A percentile compares a stretch with the other conserved stretches of the same genome.
These are phyloP conservation scores for Populus ilicifolia DNA, from an alignment of 345 rosid genomes.

Conservation along the genomic window DNA sequence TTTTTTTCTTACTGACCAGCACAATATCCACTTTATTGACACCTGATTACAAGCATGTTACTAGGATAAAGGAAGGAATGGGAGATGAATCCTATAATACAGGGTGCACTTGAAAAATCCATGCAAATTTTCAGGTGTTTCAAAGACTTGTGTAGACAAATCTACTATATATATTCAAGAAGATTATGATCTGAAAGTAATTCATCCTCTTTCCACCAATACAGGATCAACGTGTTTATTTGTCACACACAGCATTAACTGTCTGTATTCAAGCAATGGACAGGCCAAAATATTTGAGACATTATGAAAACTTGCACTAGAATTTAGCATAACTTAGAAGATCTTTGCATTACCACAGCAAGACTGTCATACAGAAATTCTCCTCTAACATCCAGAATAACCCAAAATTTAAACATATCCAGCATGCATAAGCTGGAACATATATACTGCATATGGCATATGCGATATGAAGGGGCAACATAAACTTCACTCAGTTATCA, in stretches of 20 bases:
- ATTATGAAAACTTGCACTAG: not conserved
- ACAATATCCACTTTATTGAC: no score
- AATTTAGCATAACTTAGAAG: no score
- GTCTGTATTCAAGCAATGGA: not conserved
- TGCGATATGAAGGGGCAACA: not conserved
- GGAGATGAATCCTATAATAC: not conserved
- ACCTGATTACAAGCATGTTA: not conserved
- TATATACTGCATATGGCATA: not conserved
- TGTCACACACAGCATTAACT: not conserved
- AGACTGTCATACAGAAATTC: not conserved
- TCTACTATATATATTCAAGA: not conserved
- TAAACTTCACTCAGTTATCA: not conserved
- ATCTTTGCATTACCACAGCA: not conserved
- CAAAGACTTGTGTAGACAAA: not conserved
- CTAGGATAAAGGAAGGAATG: not conserved
- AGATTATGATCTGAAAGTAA: not conserved
- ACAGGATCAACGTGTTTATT: no score
- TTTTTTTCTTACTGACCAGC: no score
- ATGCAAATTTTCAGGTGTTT: not conserved
- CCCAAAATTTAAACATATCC: not conserved
- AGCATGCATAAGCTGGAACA: not conserved
- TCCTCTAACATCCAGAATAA: not conserved
- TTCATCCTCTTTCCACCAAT: not conserved
- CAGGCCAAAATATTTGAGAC: not conserved
- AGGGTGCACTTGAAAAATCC: not conserved